phyloP scores from a whole-genome alignment of 352 stramenopile genomes.

The Pythium periplocum region DNA sequence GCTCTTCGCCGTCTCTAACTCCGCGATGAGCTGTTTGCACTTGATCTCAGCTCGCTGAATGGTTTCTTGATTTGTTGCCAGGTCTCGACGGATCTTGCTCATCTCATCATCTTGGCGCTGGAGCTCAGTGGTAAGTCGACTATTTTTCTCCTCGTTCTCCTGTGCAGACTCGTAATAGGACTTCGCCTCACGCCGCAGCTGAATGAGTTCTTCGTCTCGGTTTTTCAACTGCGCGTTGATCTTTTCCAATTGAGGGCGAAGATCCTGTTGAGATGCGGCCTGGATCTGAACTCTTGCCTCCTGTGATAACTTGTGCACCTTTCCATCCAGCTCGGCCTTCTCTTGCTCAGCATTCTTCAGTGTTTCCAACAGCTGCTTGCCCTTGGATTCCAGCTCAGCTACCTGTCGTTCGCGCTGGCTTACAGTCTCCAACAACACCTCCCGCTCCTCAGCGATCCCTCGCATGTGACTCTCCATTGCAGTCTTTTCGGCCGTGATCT shows the following conservation, averaged over 20 bases:
- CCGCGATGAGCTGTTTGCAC: neutral
- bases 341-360: slow-evolving; percentile 42
- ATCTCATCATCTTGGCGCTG: neutral
- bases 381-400: slow-evolving; percentile 28
- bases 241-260: neutral
- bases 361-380: slow-evolving; percentile 14
- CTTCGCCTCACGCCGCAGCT: neutral
- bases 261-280: too few species aligned
- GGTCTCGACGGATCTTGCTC: neutral
- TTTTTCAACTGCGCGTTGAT: neutral
- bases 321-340: slow-evolving; percentile 25
- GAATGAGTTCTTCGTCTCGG: neutral
- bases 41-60: neutral
- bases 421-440: slow-evolving; percentile 22
- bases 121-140: neutral
- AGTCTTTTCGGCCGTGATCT: slow-evolving; percentile 43
- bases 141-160: neutral
- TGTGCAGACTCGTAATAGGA: neutral
- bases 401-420: slow-evolving; percentile 54
- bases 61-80: neutral
- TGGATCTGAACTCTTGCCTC: neutral
- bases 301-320: neutral
- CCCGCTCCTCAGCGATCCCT: slow-evolving; percentile 25
- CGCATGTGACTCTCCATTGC: slow-evolving; percentile 45
- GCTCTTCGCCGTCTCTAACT: neutral